These are phyloP conservation scores for Botryotinia narcissicola DNA, from an alignment of 2,329 filamentous ascomycete species.

Conservation along the genomic window DNA sequence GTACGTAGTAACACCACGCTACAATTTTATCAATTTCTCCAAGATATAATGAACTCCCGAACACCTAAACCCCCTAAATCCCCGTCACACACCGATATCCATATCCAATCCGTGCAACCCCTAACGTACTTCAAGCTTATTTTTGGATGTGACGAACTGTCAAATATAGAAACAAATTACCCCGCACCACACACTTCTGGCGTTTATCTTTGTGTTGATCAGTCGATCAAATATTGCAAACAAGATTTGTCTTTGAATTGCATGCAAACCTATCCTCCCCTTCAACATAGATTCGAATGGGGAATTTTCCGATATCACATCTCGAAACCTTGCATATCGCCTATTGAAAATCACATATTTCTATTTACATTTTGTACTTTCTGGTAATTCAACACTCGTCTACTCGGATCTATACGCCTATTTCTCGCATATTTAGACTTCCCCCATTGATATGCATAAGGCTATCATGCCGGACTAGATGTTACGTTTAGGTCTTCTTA, in stretches of 20 bases:
- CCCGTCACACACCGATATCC: background rate
- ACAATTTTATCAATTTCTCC: background rate
- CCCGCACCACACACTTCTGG: background rate
- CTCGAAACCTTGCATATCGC: background rate
- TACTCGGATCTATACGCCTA: background rate
- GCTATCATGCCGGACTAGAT: background rate
- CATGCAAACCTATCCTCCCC: background rate
- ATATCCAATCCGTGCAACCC: background rate
- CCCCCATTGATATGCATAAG: background rate
- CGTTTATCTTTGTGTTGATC: background rate
- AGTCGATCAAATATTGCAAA: background rate
- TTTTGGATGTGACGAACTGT: constrained; percentile 11
- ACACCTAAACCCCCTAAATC: background rate
- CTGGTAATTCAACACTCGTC: background rate
- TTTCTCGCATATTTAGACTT: background rate
- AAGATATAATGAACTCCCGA: background rate
- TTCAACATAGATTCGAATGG: background rate
- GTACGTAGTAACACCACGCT: background rate
- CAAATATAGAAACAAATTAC: constrained; percentile 11
- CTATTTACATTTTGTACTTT: background rate
- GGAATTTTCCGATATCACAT: background rate
- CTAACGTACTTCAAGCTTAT: background rate
- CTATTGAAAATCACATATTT: background rate
- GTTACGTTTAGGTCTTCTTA: background rate
- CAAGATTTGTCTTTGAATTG: background rate